phyloP scores from a whole-genome alignment of 768 basidiomycete genomes.

The Tulasnella sp. region DNA sequence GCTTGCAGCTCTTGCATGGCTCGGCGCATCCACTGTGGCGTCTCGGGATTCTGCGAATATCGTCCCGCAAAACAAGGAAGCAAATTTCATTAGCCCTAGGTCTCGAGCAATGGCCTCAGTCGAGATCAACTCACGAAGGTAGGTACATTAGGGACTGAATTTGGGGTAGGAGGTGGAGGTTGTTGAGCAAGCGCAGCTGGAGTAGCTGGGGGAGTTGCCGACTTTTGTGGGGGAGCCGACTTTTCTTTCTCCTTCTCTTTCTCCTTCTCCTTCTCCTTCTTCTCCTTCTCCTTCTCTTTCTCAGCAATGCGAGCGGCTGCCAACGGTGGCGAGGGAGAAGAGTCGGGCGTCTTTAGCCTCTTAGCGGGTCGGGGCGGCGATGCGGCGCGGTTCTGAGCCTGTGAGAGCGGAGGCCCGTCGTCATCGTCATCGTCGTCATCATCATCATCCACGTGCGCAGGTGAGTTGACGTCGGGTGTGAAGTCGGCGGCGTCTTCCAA shows the following conservation, averaged over 20 bases:
- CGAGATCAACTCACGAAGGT: conserved; percentile 19
- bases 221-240: conserved; percentile 11
- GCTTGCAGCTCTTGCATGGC: conserved; percentile 64
- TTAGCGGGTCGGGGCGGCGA: conserved; percentile 28
- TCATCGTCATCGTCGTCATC: conserved; percentile 38
- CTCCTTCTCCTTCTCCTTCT: background rate
- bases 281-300: background rate
- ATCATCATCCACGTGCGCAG: conserved; percentile 35
- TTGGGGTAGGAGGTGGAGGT: conserved; percentile 10
- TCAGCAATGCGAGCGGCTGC: conserved; percentile 44
- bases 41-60: conserved; percentile 34
- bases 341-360: conserved; percentile 39
- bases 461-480: conserved; percentile 32
- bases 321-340: conserved; percentile 44
- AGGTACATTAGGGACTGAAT: background rate
- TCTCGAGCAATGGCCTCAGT: background rate
- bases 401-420: conserved; percentile 33
- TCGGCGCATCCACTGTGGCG: conserved; percentile 38
- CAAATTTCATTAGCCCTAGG: background rate
- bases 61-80: conserved; percentile 23
- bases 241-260: conserved; percentile 4
- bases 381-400: conserved; percentile 22
- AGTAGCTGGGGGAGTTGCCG: background rate
- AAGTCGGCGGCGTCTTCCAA: conserved; percentile 38
- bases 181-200: background rate